Evolutionary conservation across 345 rosid genomes (phyloP), one percentile per base, ranked within the genome.

Genomic region (Eucalyptus cloeziana): DNA sequence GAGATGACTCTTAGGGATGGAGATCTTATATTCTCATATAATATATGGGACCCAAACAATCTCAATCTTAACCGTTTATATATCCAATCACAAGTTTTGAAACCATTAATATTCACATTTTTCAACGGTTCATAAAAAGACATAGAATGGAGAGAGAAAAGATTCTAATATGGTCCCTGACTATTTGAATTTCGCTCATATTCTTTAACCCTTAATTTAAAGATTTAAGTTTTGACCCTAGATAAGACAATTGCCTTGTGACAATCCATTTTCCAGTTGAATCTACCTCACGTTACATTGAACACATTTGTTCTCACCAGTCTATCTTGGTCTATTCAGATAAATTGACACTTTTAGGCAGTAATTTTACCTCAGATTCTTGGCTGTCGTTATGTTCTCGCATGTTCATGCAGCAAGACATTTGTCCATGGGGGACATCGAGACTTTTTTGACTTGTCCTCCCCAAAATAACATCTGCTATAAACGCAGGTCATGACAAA

Each of bases 141-240:
- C 83, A 71, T 33, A 16, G 3, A 71, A 71, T 71, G 81, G 14
- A 37, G 27, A 71, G 81, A 71, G 45, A 71, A 33, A 33, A 71
- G 7, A 71, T 37, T 21, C 7, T 11, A 22, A 69, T 71, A 0
- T 10, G 1, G 44, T 10, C 25, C 14, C 0, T 10, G 4, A 71
- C 4, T 71, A 37, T 71, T 19, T 69, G 81, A 69, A 69, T 33
- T 64, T 62, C 16, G 31, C 37, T 33, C 80, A 31, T 33, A 33
- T 17, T 31, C 10, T 69, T 69, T 69, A 33, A 69, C 83, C 45
- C 25, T 17, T 37, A 19, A 71, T 37, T 37, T 24, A 21, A 71
- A 71, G 13, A 6, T 40, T 71, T 19, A 37, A 71, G 45, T 71
- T 19, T 52, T 52, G 25, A 25, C 58, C 25, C 25, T 21, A 52